Evolutionary conservation across 306 rosid species (phyloP).

Genomic region (Inga laurina): DNA sequence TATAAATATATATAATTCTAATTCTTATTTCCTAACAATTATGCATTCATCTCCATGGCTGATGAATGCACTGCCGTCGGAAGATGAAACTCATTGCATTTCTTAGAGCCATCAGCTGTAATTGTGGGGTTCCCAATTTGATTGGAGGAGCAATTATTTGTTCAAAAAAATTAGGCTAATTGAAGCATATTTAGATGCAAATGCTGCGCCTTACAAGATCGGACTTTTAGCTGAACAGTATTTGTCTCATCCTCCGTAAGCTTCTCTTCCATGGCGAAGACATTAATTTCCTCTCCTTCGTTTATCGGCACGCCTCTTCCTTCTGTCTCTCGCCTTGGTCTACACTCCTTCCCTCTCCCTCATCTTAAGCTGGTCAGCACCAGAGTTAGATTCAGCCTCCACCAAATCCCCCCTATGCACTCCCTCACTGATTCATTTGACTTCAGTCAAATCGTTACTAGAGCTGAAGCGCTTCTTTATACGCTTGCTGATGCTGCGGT

Average conservation of each 20-base stretch:
- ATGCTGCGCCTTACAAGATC: too few species aligned
- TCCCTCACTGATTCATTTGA: constrained; percentile 50
- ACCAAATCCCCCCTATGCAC: constrained; percentile 70
- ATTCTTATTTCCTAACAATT: too few species aligned
- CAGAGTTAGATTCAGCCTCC: constrained; percentile 77
- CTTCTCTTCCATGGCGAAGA: constrained; percentile 83
- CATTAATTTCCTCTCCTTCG: constrained; percentile 68
- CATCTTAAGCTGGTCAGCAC: constrained; percentile 54
- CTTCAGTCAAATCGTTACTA: constrained; percentile 40
- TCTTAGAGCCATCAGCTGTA: too few species aligned
- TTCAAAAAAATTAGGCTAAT: too few species aligned
- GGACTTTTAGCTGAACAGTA: constrained; percentile 52
- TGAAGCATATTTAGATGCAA: too few species aligned
- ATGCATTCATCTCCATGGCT: too few species aligned
- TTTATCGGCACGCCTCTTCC: constrained; percentile 71
- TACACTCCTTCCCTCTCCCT: constrained; percentile 45
- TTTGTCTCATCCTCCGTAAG: constrained; percentile 10
- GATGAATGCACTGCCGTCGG: too few species aligned
- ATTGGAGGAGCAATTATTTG: too few species aligned
- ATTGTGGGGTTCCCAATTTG: too few species aligned
- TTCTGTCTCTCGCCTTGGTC: constrained; percentile 55
- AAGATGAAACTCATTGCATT: too few species aligned
- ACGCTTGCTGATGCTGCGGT: constrained; percentile 89
- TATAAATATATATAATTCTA: too few species aligned
- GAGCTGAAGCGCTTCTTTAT: constrained; percentile 82